These are phyloP conservation scores for Aspergillus nanangensis DNA, from an alignment of 495 filamentous ascomycete genomes.

Conservation along the genomic window DNA sequence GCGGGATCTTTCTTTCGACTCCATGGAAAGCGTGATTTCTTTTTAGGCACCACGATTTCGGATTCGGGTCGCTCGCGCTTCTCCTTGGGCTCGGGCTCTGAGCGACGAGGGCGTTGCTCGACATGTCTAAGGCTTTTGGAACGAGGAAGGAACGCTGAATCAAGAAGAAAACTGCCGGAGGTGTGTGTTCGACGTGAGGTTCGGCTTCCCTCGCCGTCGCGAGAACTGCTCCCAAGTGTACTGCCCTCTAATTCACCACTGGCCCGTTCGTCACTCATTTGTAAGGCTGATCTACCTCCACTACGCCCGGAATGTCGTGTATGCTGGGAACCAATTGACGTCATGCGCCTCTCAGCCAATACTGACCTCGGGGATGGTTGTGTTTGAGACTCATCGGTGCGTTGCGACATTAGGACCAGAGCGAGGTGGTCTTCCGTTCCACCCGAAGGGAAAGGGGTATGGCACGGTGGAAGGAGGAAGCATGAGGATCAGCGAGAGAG, in stretches of 20 bases:
- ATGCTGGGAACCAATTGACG: constrained; percentile 1
- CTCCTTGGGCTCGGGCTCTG: constrained; percentile 22
- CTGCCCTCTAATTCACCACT: constrained; percentile 39
- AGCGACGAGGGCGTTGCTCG: constrained; percentile 21
- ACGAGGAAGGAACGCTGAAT: constrained; percentile 30
- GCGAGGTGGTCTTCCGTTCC: constrained; percentile 19
- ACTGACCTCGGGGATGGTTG: constrained; percentile 14
- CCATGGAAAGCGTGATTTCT: constrained; percentile 36
- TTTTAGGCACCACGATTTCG: constrained; percentile 32
- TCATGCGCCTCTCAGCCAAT: constrained; percentile 10
- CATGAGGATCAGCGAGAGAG: constrained; percentile 15
- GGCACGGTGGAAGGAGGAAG: constrained; percentile 8
- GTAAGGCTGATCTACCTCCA: constrained; percentile 14
- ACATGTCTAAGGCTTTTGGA: constrained; percentile 23
- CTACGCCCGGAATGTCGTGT: constrained; percentile 13
- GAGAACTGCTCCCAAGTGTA: constrained; percentile 37
- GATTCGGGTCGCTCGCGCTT: constrained; percentile 30
- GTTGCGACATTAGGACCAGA: constrained; percentile 22
- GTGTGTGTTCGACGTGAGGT: constrained; percentile 29
- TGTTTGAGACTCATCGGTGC: constrained; percentile 13
- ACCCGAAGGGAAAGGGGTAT: constrained; percentile 19
- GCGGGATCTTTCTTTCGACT: constrained; percentile 24
- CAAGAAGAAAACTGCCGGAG: constrained; percentile 44
- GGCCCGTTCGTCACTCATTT: constrained; percentile 27
- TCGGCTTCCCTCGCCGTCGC: constrained; percentile 28